A percentile compares a stretch with the other conserved stretches of the same genome.
Evolutionary conservation across 2,329 filamentous ascomycete species (phyloP).

Genomic region (Furcasterigmium furcatum): DNA sequence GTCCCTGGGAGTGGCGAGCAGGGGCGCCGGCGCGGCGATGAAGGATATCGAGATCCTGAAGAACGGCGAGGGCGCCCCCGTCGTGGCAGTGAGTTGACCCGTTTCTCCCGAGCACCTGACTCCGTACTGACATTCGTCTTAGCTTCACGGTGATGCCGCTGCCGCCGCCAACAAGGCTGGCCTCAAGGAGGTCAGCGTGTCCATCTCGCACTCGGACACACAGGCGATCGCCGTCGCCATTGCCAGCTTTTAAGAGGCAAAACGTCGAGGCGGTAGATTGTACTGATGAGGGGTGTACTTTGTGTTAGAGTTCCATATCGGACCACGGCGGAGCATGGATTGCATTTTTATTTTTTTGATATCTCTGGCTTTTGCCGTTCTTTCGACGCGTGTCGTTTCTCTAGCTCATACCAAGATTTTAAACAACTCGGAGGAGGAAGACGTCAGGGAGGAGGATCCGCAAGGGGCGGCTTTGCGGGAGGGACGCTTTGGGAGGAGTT

Average conservation of each 20-base stretch:
- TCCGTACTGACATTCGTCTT: conserved; percentile 31
- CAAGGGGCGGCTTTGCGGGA: background rate
- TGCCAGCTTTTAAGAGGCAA: conserved; percentile 61
- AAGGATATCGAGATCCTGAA: conserved; percentile 92
- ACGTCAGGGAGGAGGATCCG: background rate
- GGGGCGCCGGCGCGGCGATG: conserved; percentile 83
- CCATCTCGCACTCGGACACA: conserved; percentile 91
- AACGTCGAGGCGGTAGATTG: background rate
- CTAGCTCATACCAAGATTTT: background rate
- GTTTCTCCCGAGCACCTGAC: background rate
- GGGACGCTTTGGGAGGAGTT: conserved; percentile 1
- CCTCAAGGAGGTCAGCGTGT: conserved; percentile 85
- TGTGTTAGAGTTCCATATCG: background rate
- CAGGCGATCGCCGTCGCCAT: conserved; percentile 95
- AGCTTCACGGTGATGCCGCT: conserved; percentile 86
- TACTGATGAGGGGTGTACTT: background rate
- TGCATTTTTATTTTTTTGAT: background rate
- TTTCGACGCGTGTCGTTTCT: background rate
- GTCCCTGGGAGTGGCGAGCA: conserved; percentile 81
- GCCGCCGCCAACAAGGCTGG: conserved; percentile 80
- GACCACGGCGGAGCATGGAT: background rate
- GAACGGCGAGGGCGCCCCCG: conserved; percentile 77
- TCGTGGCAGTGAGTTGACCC: conserved; percentile 69
- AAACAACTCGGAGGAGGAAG: background rate
- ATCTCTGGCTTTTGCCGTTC: background rate